phyloP scores from a whole-genome alignment of 1,139 yeast species.

The Debaryomycetaceae sp. region DNA sequence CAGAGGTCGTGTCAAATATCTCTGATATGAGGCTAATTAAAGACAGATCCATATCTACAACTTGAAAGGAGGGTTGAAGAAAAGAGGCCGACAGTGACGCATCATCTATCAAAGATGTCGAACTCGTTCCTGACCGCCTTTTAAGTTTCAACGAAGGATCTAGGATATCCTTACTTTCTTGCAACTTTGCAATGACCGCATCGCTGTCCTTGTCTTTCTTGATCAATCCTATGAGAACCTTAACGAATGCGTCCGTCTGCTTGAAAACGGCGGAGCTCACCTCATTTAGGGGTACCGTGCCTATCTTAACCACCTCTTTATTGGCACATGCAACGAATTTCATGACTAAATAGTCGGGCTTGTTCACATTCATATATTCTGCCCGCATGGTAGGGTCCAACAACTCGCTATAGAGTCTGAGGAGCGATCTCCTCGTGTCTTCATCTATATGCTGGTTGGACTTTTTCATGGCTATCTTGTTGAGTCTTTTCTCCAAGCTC shows the following conservation, averaged over 20 bases:
- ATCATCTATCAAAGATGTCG: slow-evolving; percentile 8
- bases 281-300: slow-evolving; percentile 36
- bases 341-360: slow-evolving; percentile 64
- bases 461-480: slow-evolving; percentile 53
- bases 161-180: slow-evolving; percentile 39
- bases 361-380: slow-evolving; percentile 38
- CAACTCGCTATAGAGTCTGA: slow-evolving; percentile 61
- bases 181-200: slow-evolving; percentile 38
- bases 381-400: slow-evolving; percentile 46
- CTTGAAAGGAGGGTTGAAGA: slow-evolving; percentile 44
- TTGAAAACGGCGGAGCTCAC: slow-evolving; percentile 46
- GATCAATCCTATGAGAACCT: slow-evolving; percentile 48
- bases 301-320: slow-evolving; percentile 56
- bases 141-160: slow-evolving; percentile 18
- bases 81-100: slow-evolving; percentile 16
- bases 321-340: slow-evolving; percentile 63
- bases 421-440: slow-evolving; percentile 40
- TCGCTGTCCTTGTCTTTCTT: slow-evolving; percentile 43
- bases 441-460: slow-evolving; percentile 35
- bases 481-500: slow-evolving; percentile 46
- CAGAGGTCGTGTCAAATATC: slow-evolving; percentile 39
- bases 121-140: slow-evolving; percentile 4
- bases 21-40: slow-evolving; percentile 33
- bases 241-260: slow-evolving; percentile 58
- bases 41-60: slow-evolving; percentile 47